Conservation (phyloP, 225 moss, liverwort and hornwort species). For the Pseudisothecium myosuroides region DNA sequence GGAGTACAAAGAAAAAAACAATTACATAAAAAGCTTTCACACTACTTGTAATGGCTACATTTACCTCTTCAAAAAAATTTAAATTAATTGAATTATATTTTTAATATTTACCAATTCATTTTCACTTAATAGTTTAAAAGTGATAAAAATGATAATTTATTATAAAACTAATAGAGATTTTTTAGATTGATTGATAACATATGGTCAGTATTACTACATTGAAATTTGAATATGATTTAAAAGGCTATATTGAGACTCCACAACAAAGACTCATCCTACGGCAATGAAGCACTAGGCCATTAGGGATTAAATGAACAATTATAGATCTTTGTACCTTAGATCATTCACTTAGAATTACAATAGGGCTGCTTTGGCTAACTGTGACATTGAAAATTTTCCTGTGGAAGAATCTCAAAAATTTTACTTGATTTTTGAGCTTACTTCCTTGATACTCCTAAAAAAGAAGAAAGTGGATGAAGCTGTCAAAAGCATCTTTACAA, state of each 20-base stretch:
- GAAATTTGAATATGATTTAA: too few relatives aligned
- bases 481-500: background rate
- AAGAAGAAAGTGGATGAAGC: background rate
- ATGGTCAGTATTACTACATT: background rate
- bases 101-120: background rate
- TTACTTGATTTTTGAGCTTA: background rate
- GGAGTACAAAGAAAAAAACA: background rate
- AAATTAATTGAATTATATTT: background rate
- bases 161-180: background rate
- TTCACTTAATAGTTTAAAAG: background rate
- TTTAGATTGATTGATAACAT: rapidly evolving
- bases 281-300: background rate
- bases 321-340: background rate
- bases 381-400: background rate
- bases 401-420: rapidly evolving
- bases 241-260: background rate
- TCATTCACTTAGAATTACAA: background rate
- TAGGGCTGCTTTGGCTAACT: background rate
- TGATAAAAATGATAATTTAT: background rate
- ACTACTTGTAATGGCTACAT: background rate
- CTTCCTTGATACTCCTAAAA: background rate
- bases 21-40: background rate
- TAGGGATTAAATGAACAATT: background rate
- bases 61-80: background rate
- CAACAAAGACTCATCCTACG: background rate